Base-by-base conservation (phyloP, 495 filamentous ascomycete species). In the Xylaria grammica region DNA sequence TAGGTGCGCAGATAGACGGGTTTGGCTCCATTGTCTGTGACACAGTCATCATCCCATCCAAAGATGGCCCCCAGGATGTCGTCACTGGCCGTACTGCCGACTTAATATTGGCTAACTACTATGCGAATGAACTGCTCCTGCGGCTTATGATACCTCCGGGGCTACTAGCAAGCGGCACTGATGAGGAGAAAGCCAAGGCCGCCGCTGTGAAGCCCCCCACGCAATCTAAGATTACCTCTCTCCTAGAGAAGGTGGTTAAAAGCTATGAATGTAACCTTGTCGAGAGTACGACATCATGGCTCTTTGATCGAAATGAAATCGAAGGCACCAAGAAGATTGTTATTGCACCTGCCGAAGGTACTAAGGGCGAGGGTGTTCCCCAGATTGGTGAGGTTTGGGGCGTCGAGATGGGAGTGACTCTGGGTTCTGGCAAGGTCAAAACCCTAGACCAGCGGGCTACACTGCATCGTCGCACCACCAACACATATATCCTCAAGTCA, bases 301-400 rank as follows among this genome's bases (percentile, higher is more conserved):
- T 91, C 40, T 97, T 98, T 73, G 92, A 91, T 68, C 90, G 91
- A 73, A 97, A 98, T 77, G 95, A 98, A 75, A 99, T 99, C 67
- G 95, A 99, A 81, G 90, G 90, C 62, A 91, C 91, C 82, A 99
- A 99, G 88, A 97, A 97, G 87, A 96, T 99, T 74, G 95, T 99
- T 56, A 80, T 99, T 27, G 84, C 91, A 20, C 93, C 96, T 32
- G 90, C 90, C 56, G 91, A 96, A 72, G 86, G 86, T 58, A 88
- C 91, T 71, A 96, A 95, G 80, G 93, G 93, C 52, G 95, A 99
- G 71, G 95, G 95, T 67, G 73, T 87, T 45, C 92, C 95, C 42
- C 95, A 96, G 69, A 83, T 97, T 55, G 92, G 92, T 66, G 95
- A 99, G 73, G 94, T 95, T 67, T 99, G 95, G 95, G 95, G 95